These are phyloP conservation scores for Backusella parvicylindrica DNA, from an alignment of 192 early-diverging fungal species.

Conservation along the genomic window DNA sequence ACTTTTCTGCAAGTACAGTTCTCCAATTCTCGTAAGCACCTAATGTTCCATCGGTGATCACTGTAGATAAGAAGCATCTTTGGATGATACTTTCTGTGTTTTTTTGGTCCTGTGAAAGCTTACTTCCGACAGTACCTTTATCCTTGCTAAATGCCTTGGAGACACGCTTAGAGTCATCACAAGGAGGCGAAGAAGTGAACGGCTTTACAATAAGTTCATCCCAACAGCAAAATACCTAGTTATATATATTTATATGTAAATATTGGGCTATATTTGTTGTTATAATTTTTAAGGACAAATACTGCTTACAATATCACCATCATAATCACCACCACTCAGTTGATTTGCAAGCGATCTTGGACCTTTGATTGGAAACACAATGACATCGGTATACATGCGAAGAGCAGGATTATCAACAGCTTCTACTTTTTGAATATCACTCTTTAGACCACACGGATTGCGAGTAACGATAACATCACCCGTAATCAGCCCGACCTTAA, in stretches of 20 bases:
- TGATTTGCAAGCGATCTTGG: conserved; percentile 63
- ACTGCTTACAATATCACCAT: conserved; percentile 58
- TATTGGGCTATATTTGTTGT: not conserved
- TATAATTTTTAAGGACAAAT: not conserved
- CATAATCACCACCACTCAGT: conserved; percentile 78
- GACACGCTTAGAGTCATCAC: not conserved
- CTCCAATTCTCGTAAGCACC: conserved; percentile 27
- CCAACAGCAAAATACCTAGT: conserved; percentile 40
- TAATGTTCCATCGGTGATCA: conserved; percentile 1
- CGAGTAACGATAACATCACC: conserved; percentile 44
- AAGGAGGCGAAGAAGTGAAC: conserved; percentile 10
- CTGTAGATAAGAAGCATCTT: not conserved
- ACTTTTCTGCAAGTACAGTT: conserved; percentile 16
- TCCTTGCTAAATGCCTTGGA: conserved; percentile 17
- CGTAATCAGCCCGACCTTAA: conserved; percentile 17
- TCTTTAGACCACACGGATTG: conserved; percentile 62
- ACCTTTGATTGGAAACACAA: conserved; percentile 73
- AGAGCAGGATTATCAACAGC: conserved; percentile 49
- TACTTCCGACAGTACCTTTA: not conserved
- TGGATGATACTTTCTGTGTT: conserved; percentile 6
- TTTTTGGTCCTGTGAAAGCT: not conserved
- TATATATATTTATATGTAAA: not conserved
- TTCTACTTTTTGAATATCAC: conserved; percentile 53
- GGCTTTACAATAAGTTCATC: conserved; percentile 26
- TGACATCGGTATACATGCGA: conserved; percentile 57